Base-by-base conservation (phyloP, 2,329 filamentous ascomycete genomes). In the Penicillium sp. region DNA sequence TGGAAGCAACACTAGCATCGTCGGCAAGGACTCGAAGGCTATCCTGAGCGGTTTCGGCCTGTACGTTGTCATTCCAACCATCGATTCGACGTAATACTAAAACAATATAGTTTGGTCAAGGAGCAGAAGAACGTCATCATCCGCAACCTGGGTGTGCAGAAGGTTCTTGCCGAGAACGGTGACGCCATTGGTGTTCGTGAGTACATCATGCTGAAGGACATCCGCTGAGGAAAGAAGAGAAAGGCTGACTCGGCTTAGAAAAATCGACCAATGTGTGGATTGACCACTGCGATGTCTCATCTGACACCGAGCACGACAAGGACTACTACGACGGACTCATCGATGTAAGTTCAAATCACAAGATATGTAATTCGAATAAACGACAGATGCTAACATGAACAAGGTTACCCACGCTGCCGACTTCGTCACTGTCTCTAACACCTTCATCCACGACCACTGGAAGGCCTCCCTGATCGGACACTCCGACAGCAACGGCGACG, bases 241-340 rank as follows among this genome's bases (percentile, higher is more conserved):
- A 12, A 29, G 2, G n/a, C 49, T 60, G 13, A 62, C 29, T 0
- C 8, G 4, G 2, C 10, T 12, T 29, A 72, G 69, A 72, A 48
- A 61, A 68, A 50, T 66, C 68, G 12, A 69, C 52, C 63, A 86
- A 87, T 62, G 78, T 86, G 67, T 89, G 86, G 87, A 76, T 89
- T 49, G 87, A 89, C 75, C 87, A 89, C 76, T 79, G 81, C 70
- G 86, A 89, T 62, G 78, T 89, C 23, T 85, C 82, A 5, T 85
- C 83, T 25, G 82, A 88, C 74, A 68, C 70, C 35, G 76, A 81
- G 65, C 78, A 83, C 69, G 84, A 81, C 77, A 89, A 89, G 77
- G 86, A 90, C 77, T 87, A 83, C 77, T 89, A 87, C 68, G 87
- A 89, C 56, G 87, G 87, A 33, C 81, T 89, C 1, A 74, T 86